These are phyloP conservation scores for Globisporangium uncinulatum DNA, from an alignment of 352 stramenopile genomes.

Conservation along the genomic window DNA sequence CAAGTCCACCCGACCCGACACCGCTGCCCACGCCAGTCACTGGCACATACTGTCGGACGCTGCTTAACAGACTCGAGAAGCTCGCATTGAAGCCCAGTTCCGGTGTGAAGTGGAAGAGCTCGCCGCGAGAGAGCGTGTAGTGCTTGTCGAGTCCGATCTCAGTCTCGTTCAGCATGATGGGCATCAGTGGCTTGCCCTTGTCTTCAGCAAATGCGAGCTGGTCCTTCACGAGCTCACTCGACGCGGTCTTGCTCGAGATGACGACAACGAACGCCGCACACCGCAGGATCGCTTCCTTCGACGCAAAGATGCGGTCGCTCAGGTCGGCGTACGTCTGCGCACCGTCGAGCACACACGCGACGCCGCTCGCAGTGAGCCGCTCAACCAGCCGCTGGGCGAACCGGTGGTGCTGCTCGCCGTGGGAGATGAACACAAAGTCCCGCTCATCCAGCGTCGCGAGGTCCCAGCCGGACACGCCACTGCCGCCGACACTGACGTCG, in stretches of 20 bases:
- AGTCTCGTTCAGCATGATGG: conserved; percentile 64
- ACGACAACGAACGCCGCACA: conserved; percentile 76
- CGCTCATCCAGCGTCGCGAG: too few relatives aligned
- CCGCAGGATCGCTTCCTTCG: conserved; percentile 72
- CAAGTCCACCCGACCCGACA: too few relatives aligned
- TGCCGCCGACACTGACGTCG: background rate
- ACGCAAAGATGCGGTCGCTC: conserved; percentile 60
- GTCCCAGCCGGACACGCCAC: too few relatives aligned
- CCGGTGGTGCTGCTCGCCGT: conserved; percentile 59
- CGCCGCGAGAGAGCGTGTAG: conserved; percentile 74
- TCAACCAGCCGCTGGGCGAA: conserved; percentile 67
- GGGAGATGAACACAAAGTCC: conserved; percentile 72
- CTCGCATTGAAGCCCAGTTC: conserved; percentile 72
- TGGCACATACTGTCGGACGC: conserved; percentile 15
- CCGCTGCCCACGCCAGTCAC: too few relatives aligned
- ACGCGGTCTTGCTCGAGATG: conserved; percentile 63
- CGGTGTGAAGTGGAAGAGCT: conserved; percentile 74
- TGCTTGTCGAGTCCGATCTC: conserved; percentile 67
- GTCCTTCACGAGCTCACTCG: conserved; percentile 66
- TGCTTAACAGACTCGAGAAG: conserved; percentile 36
- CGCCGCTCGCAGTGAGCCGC: conserved; percentile 42
- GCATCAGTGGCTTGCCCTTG: conserved; percentile 77
- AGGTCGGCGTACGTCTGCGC: conserved; percentile 56
- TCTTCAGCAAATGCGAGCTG: conserved; percentile 81
- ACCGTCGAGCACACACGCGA: conserved; percentile 42